Conservation (phyloP, 2,329 filamentous ascomycete genomes). For the Diaporthe sp. region DNA sequence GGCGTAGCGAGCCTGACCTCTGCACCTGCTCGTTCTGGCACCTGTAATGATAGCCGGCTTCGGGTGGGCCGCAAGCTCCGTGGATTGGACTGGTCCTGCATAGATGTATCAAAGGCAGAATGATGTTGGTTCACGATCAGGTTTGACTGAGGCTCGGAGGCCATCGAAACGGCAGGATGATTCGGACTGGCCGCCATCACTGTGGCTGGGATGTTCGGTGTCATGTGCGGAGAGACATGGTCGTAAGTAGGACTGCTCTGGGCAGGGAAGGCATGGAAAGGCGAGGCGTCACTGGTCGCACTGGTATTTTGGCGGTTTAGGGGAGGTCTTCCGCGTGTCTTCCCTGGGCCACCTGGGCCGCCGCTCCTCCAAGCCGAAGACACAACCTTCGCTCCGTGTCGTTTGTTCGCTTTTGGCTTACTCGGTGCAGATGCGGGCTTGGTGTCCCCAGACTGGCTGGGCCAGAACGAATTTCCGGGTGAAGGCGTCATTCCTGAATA, state of each 20-base stretch:
- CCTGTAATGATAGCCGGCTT: constrained; percentile 70
- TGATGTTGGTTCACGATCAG: constrained; percentile 29
- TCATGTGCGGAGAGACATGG: constrained; percentile 30
- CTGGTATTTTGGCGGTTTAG: constrained; percentile 67
- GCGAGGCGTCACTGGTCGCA: constrained; percentile 57
- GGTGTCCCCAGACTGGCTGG: constrained; percentile 69
- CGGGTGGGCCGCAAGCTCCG: constrained; percentile 51
- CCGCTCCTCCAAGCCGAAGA: constrained; percentile 89
- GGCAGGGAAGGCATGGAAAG: constrained; percentile 76
- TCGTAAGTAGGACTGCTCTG: constrained; percentile 55
- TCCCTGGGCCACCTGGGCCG: constrained; percentile 72
- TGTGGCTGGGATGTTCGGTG: neutral
- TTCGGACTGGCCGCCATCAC: constrained; percentile 23
- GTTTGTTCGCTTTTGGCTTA: constrained; percentile 65
- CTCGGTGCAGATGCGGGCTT: constrained; percentile 80
- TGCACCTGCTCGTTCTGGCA: constrained; percentile 58
- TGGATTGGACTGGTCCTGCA: constrained; percentile 17
- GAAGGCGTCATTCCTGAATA: constrained; percentile 82
- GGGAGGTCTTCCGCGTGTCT: constrained; percentile 83
- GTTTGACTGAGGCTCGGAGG: constrained; percentile 15
- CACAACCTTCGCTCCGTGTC: constrained; percentile 85
- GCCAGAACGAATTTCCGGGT: constrained; percentile 66
- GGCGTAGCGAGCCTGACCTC: constrained; percentile 50
- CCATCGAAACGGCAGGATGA: neutral
- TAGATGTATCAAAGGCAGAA: constrained; percentile 11